Percentiles rank a stretch among this genome's conserved stretches.
Conservation (phyloP, 1,284 basidiomycete genomes). For the Ceratobasidium sp. region DNA sequence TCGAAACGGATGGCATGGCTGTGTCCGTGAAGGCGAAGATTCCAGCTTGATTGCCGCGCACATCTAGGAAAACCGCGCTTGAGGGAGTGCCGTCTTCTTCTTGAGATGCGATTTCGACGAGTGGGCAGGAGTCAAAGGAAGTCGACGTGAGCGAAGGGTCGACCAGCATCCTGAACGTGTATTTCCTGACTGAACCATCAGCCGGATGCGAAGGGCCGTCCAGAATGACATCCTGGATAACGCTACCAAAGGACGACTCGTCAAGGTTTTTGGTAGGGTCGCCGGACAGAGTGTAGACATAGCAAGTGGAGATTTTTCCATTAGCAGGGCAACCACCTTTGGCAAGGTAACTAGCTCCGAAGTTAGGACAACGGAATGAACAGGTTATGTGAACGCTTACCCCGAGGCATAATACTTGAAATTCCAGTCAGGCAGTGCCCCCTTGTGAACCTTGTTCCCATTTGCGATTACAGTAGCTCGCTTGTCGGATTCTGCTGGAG, state of each 20-base stretch:
- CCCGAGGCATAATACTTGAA: slow-evolving; percentile 21
- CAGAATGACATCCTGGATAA: slow-evolving; percentile 6
- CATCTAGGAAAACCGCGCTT: slow-evolving; percentile 29
- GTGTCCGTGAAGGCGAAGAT: slow-evolving; percentile 34
- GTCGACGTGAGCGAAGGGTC: slow-evolving; percentile 19
- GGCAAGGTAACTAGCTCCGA: slow-evolving; percentile 9
- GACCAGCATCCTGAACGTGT: slow-evolving; percentile 25
- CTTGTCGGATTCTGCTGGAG: slow-evolving; percentile 13
- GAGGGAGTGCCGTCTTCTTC: neutral
- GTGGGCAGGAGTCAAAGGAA: neutral
- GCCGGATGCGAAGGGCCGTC: slow-evolving; percentile 16
- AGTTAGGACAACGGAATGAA: neutral
- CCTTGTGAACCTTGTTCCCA: neutral
- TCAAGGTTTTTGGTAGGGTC: slow-evolving; percentile 27
- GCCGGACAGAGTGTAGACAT: slow-evolving; percentile 22
- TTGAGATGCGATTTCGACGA: slow-evolving; percentile 29
- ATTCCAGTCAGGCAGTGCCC: slow-evolving; percentile 24
- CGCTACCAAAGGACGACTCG: neutral
- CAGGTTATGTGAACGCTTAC: neutral
- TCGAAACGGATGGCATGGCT: slow-evolving; percentile 20
- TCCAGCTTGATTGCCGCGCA: slow-evolving; percentile 26
- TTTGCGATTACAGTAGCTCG: slow-evolving; percentile 22
- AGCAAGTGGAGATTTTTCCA: slow-evolving; percentile 25
- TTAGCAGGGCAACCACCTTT: slow-evolving; percentile 12
- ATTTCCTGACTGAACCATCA: slow-evolving; percentile 8